phyloP scores from a whole-genome alignment of 345 rosid species.

The Euphorbia lathyris region DNA sequence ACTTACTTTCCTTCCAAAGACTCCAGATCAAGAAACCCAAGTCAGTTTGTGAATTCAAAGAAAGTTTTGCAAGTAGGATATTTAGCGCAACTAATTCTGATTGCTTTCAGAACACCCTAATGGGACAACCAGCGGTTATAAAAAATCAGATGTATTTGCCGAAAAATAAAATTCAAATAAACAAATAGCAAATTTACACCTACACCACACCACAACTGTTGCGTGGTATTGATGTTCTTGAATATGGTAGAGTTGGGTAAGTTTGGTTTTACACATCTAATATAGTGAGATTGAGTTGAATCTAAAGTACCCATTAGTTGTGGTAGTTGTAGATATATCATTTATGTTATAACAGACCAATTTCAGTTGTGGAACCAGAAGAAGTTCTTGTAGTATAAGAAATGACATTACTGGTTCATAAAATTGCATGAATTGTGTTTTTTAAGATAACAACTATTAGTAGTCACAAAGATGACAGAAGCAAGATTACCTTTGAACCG shows the following conservation, averaged over 20 bases:
- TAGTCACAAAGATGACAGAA: constrained; percentile 8
- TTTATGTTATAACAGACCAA: too few relatives aligned
- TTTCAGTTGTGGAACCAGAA: too few relatives aligned
- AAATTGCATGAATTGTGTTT: neutral
- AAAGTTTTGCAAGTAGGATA: constrained; percentile 92
- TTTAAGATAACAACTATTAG: neutral
- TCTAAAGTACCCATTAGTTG: constrained; percentile 83
- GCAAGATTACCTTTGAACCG: constrained; percentile 73
- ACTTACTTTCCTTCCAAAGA: constrained; percentile 84
- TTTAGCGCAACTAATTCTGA: constrained; percentile 96
- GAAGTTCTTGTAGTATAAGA: too few relatives aligned
- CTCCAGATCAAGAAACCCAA: constrained; percentile 73
- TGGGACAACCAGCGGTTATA: constrained; percentile 18
- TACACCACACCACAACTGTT: constrained; percentile 93
- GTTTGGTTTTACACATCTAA: constrained; percentile 98
- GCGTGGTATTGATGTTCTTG: constrained; percentile 93
- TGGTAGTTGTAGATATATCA: constrained; percentile 83
- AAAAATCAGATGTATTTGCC: neutral
- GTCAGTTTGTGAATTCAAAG: constrained; percentile 84
- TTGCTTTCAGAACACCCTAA: constrained; percentile 95
- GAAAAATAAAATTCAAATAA: neutral
- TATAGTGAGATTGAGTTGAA: constrained; percentile 92
- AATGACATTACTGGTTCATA: neutral
- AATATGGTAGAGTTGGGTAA: constrained; percentile 83
- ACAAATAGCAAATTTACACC: constrained; percentile 31